Conservation (phyloP, 768 basidiomycete species). For the Epithele typhae region DNA sequence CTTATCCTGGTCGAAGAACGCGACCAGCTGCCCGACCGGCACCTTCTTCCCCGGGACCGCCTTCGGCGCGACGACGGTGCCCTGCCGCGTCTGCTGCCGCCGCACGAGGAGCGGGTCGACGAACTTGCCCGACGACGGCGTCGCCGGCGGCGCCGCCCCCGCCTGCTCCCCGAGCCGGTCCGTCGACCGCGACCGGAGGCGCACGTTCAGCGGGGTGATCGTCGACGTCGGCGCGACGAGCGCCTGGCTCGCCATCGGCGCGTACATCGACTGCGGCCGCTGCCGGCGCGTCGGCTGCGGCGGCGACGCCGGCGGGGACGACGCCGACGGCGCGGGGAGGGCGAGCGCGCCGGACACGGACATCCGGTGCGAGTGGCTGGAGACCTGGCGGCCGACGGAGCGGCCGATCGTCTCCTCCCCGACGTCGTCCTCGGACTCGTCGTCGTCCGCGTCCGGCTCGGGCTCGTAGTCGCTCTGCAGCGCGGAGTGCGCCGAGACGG, state of each 20-base stretch:
- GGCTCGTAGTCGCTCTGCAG: constrained; percentile 23
- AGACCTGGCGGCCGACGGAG: constrained; percentile 27
- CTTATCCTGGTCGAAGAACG: constrained; percentile 65
- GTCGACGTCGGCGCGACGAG: constrained; percentile 21
- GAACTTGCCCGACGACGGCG: constrained; percentile 47
- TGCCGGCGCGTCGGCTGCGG: constrained; percentile 21
- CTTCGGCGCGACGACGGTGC: constrained; percentile 34
- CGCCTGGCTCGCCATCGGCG: neutral
- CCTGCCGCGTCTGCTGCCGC: constrained; percentile 52
- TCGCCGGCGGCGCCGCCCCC: constrained; percentile 9
- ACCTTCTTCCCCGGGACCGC: constrained; percentile 49
- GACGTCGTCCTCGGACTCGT: constrained; percentile 45
- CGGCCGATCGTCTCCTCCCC: constrained; percentile 62
- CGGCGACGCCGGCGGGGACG: constrained; percentile 25
- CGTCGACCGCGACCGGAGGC: constrained; percentile 35
- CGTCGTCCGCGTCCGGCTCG: constrained; percentile 43
- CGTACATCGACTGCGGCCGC: constrained; percentile 61
- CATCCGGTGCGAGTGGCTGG: constrained; percentile 19
- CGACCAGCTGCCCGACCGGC: constrained; percentile 72
- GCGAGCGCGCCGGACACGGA: neutral
- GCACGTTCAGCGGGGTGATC: constrained; percentile 26
- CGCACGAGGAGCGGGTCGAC: constrained; percentile 74
- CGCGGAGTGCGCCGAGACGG: constrained; percentile 21
- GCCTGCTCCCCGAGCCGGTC: constrained; percentile 22
- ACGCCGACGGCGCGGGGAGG: constrained; percentile 9